Conservation (phyloP, 495 filamentous ascomycete species). For the Penicillium roqueforti region DNA sequence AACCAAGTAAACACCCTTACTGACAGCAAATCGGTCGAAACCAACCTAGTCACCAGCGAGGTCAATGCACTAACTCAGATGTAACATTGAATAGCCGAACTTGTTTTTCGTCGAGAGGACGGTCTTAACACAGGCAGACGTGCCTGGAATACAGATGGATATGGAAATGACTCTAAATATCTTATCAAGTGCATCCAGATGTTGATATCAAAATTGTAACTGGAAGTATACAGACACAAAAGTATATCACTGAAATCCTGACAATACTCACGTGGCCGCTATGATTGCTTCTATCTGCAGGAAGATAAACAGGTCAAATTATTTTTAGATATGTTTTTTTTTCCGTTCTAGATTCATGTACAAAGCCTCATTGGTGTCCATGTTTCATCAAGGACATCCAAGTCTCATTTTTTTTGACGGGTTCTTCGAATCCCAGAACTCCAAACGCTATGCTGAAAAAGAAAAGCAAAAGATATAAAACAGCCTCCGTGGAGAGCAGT, state of each 20-base stretch:
- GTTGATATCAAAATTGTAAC: too few relatives aligned
- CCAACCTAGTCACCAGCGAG: not conserved
- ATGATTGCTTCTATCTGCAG: not conserved
- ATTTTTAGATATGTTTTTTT: conserved; percentile 18
- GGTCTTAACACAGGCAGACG: too few relatives aligned
- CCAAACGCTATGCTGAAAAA: conserved; percentile 45
- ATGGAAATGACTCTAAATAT: not conserved
- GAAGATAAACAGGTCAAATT: conserved; percentile 12
- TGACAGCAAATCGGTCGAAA: not conserved
- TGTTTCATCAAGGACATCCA: conserved; percentile 8
- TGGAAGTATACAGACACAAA: too few relatives aligned
- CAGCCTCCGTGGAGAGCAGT: conserved; percentile 8
- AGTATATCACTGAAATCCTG: too few relatives aligned
- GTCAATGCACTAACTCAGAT: not conserved
- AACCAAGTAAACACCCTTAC: not conserved
- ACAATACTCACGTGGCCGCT: conserved; percentile 13
- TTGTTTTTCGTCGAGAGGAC: too few relatives aligned
- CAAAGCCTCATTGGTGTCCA: conserved; percentile 8
- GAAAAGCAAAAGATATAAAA: conserved; percentile 17
- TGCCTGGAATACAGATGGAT: not conserved
- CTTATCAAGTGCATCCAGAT: not conserved
- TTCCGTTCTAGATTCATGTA: conserved; percentile 23
- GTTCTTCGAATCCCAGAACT: conserved; percentile 28
- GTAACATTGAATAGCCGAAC: not conserved
- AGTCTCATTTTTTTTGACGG: conserved; percentile 14